Conservation (phyloP, 164 flowering plant genomes). For the Vitis riparia region DNA sequence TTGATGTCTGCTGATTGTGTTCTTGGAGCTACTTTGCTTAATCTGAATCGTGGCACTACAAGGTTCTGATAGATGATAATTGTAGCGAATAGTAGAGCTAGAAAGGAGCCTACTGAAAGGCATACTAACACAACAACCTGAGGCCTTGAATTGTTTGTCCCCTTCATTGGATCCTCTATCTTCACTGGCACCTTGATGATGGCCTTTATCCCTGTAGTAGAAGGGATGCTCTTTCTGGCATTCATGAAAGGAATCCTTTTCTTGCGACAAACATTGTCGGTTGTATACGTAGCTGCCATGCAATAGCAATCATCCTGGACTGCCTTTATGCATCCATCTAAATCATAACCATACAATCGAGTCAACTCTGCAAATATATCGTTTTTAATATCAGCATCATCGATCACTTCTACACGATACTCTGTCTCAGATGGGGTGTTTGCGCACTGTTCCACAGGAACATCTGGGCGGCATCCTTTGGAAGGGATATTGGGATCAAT, state of each 20-base stretch:
- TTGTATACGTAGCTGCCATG: constrained; percentile 11
- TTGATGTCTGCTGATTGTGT: constrained; percentile 5
- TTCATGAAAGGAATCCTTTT: constrained; percentile 24
- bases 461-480: constrained; percentile 24
- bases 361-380: constrained; percentile 23
- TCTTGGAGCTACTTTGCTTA: background rate
- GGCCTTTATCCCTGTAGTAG: constrained; percentile 11
- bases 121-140: constrained; percentile 2
- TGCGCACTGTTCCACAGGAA: constrained; percentile 9
- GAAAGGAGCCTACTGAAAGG: background rate
- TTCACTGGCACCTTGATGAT: constrained; percentile 21
- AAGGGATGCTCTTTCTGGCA: constrained; percentile 7
- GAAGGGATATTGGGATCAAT: constrained; percentile 15
- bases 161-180: background rate
- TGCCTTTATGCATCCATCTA: constrained; percentile 20
- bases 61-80: constrained; percentile 6
- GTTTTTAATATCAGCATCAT: constrained; percentile 22
- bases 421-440: background rate
- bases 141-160: background rate
- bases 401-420: constrained; percentile 6
- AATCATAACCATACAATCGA: background rate
- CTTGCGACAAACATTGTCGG: constrained; percentile 11
- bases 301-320: constrained; percentile 26
- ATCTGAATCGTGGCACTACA: background rate
- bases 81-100: constrained; percentile 4